Percentiles rank a stretch among this genome's conserved stretches.
These are phyloP conservation scores for Diophrys sp. DNA, from an alignment of 73 alveolate species.

Conservation along the genomic window DNA sequence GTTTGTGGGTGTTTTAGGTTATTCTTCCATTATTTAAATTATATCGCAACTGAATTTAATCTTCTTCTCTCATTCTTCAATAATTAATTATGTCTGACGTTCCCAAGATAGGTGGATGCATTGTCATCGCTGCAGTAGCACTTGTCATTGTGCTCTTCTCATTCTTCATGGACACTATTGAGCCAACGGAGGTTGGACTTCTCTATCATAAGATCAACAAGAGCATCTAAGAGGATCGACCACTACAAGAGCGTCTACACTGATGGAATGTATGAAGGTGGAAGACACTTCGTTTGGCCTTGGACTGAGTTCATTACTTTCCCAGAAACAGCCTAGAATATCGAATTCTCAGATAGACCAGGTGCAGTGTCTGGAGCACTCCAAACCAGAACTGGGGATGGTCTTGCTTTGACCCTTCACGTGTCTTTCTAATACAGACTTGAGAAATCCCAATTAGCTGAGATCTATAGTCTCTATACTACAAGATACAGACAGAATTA, in stretches of 20 bases:
- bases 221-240: constrained; percentile 24
- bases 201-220: constrained; percentile 56
- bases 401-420: constrained; percentile 65
- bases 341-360: constrained; percentile 74
- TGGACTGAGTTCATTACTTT: constrained; percentile 64
- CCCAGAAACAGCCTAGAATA: constrained; percentile 72
- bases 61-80: no score
- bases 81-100: no score
- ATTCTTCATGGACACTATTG: constrained; percentile 23
- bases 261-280: constrained; percentile 72
- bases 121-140: constrained; percentile 1
- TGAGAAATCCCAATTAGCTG: constrained; percentile 63
- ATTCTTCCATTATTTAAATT: no score
- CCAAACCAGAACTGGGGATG: constrained; percentile 70
- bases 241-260: not conserved
- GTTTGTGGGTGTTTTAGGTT: no score
- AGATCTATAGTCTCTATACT: constrained; percentile 67
- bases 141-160: constrained; percentile 4
- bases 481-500: constrained; percentile 56
- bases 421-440: constrained; percentile 79
- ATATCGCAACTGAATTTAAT: no score
- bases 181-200: constrained; percentile 70
- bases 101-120: not conserved
- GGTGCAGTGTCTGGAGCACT: constrained; percentile 62
- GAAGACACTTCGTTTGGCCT: constrained; percentile 76